Evolutionary conservation across 192 early-diverging fungal species (phyloP), one percentile per base, ranked within the genome.

Genomic region (Umbelopsis sp.): DNA sequence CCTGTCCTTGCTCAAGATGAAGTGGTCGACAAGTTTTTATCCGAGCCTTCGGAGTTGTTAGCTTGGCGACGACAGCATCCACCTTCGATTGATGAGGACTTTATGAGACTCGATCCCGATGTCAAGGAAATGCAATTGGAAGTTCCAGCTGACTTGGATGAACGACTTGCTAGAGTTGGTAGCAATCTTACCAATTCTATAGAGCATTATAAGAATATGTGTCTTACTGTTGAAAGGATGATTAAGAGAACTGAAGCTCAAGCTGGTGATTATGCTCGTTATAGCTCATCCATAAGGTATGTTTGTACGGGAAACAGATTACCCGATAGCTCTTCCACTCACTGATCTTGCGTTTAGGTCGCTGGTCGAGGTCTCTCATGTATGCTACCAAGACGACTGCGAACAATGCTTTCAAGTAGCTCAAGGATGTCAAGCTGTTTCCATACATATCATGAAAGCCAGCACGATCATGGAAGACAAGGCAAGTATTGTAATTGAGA

Each of bases 1-100:
- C 93, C 93, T 31, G 74, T 87, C 4, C 70, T 94, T 47, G 75
- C 77, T 25, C 73, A 82, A 66, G 91, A 94, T 66, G 77, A 81
- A 17, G 65, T 85, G 7, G 83, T 93, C 11, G 74, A 80, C 16
- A 84, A 82, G 29, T 93, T 92, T 71, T 82, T 93, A 49, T 86
- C 85, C 4, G 86, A 88, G 29, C 83, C 86, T 68, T 81, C 78
- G 70, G 88, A 91, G 66, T 74, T 91, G 52, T 74, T 82, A 21
- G 69, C 78, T 3, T 90, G 85, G 82, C 81, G 83, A 36, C 81
- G 77, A 65, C 80, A 76, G 21, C 79, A 86, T 71, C 75, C 78
- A 47, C 77, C 80, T 21, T 80, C 78, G 62, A 68, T 78, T 21
- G 83, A 87, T 22, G 90, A 91, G 68, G 87, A 88, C 51, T 82